phyloP scores from a whole-genome alignment of 2,329 filamentous ascomycete species.

The Fusarium fracticaudum region DNA sequence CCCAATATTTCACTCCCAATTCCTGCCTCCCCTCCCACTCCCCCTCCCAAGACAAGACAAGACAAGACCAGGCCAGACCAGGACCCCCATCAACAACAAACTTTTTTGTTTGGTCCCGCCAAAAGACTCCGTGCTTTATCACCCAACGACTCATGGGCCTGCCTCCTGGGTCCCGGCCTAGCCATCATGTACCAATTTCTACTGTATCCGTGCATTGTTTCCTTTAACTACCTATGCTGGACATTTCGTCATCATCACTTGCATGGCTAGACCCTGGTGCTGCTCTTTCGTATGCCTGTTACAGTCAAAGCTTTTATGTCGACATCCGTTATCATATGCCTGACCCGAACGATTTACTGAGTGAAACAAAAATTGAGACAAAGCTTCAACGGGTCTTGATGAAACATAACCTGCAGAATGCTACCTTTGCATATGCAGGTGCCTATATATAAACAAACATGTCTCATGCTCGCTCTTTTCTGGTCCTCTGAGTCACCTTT shows the following conservation, averaged over 20 bases:
- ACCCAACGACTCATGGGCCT: constrained; percentile 10
- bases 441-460: constrained; percentile 18
- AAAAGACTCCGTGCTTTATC: constrained; percentile 17
- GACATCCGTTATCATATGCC: background rate
- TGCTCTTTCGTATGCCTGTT: constrained; percentile 22
- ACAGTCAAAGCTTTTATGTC: background rate
- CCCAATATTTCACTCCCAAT: constrained; percentile 10
- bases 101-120: constrained; percentile 15
- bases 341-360: background rate
- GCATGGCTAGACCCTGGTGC: constrained; percentile 14
- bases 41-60: background rate
- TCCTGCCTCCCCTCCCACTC: background rate
- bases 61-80: background rate
- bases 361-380: constrained; percentile 1
- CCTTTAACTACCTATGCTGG: background rate
- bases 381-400: constrained; percentile 7
- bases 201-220: constrained; percentile 24
- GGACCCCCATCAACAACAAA: constrained; percentile 17
- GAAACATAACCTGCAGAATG: constrained; percentile 23
- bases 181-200: constrained; percentile 17
- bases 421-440: constrained; percentile 20
- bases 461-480: constrained; percentile 24
- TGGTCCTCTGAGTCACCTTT: constrained; percentile 23
- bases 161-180: constrained; percentile 22
- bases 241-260: constrained; percentile 32